Evolutionary conservation across 805 yeast genomes (phyloP).

Genomic region (Cyberlindnera suaveolens): DNA sequence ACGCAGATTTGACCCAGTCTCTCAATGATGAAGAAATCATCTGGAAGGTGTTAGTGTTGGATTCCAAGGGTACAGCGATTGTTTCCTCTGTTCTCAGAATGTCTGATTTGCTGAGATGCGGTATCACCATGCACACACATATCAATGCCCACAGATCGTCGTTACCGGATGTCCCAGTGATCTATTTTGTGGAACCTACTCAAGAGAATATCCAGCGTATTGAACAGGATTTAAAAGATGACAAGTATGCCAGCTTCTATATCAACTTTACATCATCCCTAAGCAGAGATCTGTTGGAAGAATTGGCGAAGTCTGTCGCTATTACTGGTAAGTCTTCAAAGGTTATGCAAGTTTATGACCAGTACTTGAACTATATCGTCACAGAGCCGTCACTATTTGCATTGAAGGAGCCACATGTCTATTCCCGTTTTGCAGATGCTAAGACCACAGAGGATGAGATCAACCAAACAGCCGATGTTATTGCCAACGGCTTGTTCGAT

Average conservation of each 20-base stretch:
- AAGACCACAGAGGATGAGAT: conserved; percentile 69
- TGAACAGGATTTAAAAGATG: conserved; percentile 64
- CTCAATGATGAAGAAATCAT: conserved; percentile 58
- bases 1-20: conserved; percentile 46
- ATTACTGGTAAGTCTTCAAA: conserved; percentile 60
- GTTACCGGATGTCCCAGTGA: conserved; percentile 89
- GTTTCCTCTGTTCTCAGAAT: conserved; percentile 90
- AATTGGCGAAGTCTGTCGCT: conserved; percentile 79
- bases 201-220: conserved; percentile 64
- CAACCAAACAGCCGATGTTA: conserved; percentile 55
- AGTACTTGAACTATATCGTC: conserved; percentile 84
- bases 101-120: conserved; percentile 82
- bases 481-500: conserved; percentile 78
- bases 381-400: conserved; percentile 90
- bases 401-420: conserved; percentile 60
- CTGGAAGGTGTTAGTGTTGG: conserved; percentile 91
- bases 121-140: conserved; percentile 84
- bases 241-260: conserved; percentile 72
- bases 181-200: conserved; percentile 88
- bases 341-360: conserved; percentile 89
- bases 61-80: conserved; percentile 72
- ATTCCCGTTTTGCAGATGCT: conserved; percentile 65
- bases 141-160: conserved; percentile 70
- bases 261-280: conserved; percentile 83
- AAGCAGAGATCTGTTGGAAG: conserved; percentile 75